These are phyloP conservation scores for Paratinospora sagittata DNA, from an alignment of 164 flowering plant species.

Conservation along the genomic window DNA sequence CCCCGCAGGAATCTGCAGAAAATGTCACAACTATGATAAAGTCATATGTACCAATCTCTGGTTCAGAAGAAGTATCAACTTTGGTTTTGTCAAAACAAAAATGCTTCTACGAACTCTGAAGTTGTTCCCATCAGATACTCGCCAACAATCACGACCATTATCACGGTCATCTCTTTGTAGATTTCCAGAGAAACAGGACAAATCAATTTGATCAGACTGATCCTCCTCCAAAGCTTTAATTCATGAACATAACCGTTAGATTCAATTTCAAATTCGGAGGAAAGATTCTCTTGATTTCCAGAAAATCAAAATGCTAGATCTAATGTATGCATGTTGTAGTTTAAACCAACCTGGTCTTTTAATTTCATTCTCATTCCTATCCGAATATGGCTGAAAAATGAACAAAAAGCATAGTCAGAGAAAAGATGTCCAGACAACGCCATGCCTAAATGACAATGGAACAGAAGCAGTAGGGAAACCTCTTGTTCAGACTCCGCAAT, in stretches of 20 bases:
- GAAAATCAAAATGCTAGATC: too few relatives aligned
- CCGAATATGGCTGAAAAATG: too few relatives aligned
- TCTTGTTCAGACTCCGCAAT: constrained; percentile 64
- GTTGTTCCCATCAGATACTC: too few relatives aligned
- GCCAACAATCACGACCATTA: too few relatives aligned
- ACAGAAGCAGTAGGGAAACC: constrained; percentile 33
- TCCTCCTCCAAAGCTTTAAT: constrained; percentile 63
- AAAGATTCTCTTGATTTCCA: too few relatives aligned
- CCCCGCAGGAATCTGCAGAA: too few relatives aligned
- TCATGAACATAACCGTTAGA: constrained; percentile 5
- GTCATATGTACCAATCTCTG: background rate
- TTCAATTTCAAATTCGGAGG: constrained; percentile 10
- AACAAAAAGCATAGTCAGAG: too few relatives aligned
- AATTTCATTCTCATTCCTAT: too few relatives aligned
- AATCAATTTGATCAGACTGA: constrained; percentile 54
- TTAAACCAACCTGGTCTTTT: too few relatives aligned
- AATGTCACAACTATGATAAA: constrained; percentile 10
- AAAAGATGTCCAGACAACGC: background rate
- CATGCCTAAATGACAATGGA: background rate
- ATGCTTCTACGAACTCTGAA: too few relatives aligned
- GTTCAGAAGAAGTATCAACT: constrained; percentile 30
- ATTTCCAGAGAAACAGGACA: constrained; percentile 74
- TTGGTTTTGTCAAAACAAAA: constrained; percentile 82
- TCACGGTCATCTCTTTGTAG: too few relatives aligned
- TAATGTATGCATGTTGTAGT: too few relatives aligned